Base-by-base conservation (phyloP, 441 rosid species). In the Erysimum cheiri region DNA sequence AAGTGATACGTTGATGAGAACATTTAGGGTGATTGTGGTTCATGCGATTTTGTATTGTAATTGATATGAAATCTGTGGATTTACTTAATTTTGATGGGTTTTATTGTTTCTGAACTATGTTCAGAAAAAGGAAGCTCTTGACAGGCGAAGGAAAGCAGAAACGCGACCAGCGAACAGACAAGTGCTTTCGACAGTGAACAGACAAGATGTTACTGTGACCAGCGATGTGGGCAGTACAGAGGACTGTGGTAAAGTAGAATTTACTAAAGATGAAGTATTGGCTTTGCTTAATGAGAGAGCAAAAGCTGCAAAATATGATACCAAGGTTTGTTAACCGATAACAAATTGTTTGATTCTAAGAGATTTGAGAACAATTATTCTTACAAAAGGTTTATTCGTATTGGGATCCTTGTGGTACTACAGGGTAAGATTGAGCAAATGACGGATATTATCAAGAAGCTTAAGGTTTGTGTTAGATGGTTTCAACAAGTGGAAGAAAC, bases 401-500 rank as follows among this genome's bases (percentile, higher is more conserved):
- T 19, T 43, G 15, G 56, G 65, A 55, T 52, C 15, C 0, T 1
- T 49, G 31, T 15, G 65, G 64, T 50, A 40, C 55, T 53, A 40
- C 81, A 93, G 99, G 96, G 78, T 2, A 91, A 87, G 72, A 57
- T 84, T 78, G 94, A 96, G 64, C 71, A 84, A 17, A 56, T 85
- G 71, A 74, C 59, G 5, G 96, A 87, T n/a, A 81, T 85, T 37
- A 91, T 79, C 69, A 85, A 75, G 71, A 88, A 77, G 81, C 87
- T 91, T 49, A 96, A 86, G 84, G 72, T 83, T 68, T 93, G 99
- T 60, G 78, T 93, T 35, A 88, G 70, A 73, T 93, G 97, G 99
- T 84, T 82, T 48, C 91, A 85, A 70, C 85, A 81, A 77, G 83
- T 77, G 40, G 93, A 84, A 15, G 90, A 86, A 74, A 83, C 70